Conservation (phyloP, 1,284 basidiomycete species). For the Rugiboletus extremiorientalis region DNA sequence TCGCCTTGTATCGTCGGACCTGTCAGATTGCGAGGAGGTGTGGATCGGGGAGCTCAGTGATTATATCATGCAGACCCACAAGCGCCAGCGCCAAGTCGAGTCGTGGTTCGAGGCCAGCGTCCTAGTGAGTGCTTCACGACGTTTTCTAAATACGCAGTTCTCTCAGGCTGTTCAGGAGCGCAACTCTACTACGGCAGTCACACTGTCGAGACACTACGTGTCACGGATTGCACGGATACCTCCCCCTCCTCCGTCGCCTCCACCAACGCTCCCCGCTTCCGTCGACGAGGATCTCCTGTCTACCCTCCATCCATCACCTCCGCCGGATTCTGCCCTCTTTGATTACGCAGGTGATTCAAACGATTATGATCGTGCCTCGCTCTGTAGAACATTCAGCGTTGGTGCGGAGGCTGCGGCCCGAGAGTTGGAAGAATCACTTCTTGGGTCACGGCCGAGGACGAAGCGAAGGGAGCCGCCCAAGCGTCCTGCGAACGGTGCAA, state of each 20-base stretch:
- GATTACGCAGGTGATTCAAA: slow-evolving; percentile 29
- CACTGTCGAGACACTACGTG: slow-evolving; percentile 65
- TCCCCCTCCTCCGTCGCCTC: slow-evolving; percentile 47
- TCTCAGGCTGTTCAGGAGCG: slow-evolving; percentile 51
- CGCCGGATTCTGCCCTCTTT: slow-evolving; percentile 29
- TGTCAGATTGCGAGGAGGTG: slow-evolving; percentile 74
- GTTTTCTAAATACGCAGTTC: background rate
- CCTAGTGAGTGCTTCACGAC: slow-evolving; percentile 44
- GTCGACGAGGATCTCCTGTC: slow-evolving; percentile 42
- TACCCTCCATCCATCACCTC: slow-evolving; percentile 37
- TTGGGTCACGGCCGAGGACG: slow-evolving; percentile 28
- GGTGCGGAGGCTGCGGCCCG: slow-evolving; percentile 43
- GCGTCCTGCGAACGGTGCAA: slow-evolving; percentile 44
- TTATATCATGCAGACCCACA: slow-evolving; percentile 69
- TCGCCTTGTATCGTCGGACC: slow-evolving; percentile 62
- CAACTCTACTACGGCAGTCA: slow-evolving; percentile 57
- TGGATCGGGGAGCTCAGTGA: slow-evolving; percentile 67
- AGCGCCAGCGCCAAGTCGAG: slow-evolving; percentile 66
- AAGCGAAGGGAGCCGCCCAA: slow-evolving; percentile 47
- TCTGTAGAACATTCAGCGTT: slow-evolving; percentile 22
- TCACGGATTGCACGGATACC: slow-evolving; percentile 64
- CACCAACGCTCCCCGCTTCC: slow-evolving; percentile 35
- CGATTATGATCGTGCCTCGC: slow-evolving; percentile 28
- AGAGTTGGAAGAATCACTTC: slow-evolving; percentile 43
- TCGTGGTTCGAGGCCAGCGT: slow-evolving; percentile 66